Base-by-base conservation (phyloP, 179 eudicot species). In the Silene coronaria region DNA sequence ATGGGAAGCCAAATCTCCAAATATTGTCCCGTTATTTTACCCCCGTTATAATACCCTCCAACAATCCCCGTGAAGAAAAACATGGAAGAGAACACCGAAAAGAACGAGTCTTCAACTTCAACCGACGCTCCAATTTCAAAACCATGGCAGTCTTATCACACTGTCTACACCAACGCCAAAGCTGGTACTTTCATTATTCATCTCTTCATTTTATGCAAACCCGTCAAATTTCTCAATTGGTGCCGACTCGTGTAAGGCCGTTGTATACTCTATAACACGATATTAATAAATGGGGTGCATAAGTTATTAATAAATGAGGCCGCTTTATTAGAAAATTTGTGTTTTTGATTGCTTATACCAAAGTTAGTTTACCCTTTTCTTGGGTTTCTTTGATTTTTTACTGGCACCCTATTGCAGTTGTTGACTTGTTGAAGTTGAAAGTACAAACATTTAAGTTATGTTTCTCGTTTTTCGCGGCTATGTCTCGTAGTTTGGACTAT, bases 121-220 rank as follows among this genome's bases (percentile, higher is more conserved):
- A 83, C 84, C 75, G 65, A 80, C 13, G 48, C 3, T 77, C 62
- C 34, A 21, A 7, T 45, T 4, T 70, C 78, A 42, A 77, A 74
- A 80, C 98, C 97, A 86, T 93, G 98, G 98, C 86, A 90, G 38
- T 92, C 97, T 8, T 95, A 95, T 73, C 87, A 90, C 77, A 91
- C 97, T 26, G 99, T 80, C 55, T 95, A 76, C 67, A 95, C 99
- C 63, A 90, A 85, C 79, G 96, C 97, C 81, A 93, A 93, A 90
- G 97, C 98, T 78, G 98, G 98, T 93, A 22, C 22, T 6, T 67
- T 63, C 3, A 48, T 14, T 69, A 16, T 48, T 1, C 42, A 19
- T 28, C 36, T 65, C 22, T 45, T 6, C 1, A 36, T 22, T 36
- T 32, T 58, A 13, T 5, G 5, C 65, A 23, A 61, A 27, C 17